Evolutionary conservation across 371 early-diverging fungal species (phyloP).

Genomic region (Mucor saturninus): DNA sequence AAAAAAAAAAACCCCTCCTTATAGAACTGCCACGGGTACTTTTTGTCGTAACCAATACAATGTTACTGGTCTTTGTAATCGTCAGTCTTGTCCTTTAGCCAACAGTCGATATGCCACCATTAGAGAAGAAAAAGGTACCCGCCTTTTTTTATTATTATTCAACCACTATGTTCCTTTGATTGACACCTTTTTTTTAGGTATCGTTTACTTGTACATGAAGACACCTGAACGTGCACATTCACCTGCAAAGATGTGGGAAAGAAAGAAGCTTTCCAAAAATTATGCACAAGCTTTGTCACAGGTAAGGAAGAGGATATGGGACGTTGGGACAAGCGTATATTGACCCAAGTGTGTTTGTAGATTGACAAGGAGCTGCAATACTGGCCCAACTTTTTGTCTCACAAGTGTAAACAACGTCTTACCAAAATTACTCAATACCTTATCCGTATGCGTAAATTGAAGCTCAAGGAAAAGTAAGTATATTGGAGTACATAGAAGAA

Average conservation of each 20-base stretch:
- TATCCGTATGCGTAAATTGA: slow-evolving; percentile 92
- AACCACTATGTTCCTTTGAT: not conserved
- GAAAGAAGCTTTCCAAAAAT: slow-evolving; percentile 90
- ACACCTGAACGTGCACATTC: slow-evolving; percentile 97
- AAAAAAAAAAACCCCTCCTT: not conserved
- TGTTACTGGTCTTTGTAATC: slow-evolving; percentile 97
- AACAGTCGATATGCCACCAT: slow-evolving; percentile 99
- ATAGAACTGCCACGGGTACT: slow-evolving; percentile 80
- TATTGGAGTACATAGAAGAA: not conserved
- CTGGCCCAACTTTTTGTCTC: slow-evolving; percentile 92
- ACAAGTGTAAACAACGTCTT: slow-evolving; percentile 98
- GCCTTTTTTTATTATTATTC: not conserved
- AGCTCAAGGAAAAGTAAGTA: slow-evolving; percentile 78
- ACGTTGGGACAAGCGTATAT: not conserved
- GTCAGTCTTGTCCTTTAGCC: slow-evolving; percentile 97
- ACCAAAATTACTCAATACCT: slow-evolving; percentile 98
- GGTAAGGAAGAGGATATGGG: slow-evolving; percentile 35
- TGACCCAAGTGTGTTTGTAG: slow-evolving; percentile 31
- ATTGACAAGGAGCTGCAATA: slow-evolving; percentile 94
- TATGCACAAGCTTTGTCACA: slow-evolving; percentile 91
- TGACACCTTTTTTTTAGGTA: slow-evolving; percentile 44
- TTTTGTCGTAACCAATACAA: slow-evolving; percentile 99
- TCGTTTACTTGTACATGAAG: slow-evolving; percentile 93
- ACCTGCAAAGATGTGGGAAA: slow-evolving; percentile 97
- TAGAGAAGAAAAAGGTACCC: slow-evolving; percentile 84